Evolutionary conservation across 495 filamentous ascomycete species (phyloP).

Genomic region (Xylaria nigripes): DNA sequence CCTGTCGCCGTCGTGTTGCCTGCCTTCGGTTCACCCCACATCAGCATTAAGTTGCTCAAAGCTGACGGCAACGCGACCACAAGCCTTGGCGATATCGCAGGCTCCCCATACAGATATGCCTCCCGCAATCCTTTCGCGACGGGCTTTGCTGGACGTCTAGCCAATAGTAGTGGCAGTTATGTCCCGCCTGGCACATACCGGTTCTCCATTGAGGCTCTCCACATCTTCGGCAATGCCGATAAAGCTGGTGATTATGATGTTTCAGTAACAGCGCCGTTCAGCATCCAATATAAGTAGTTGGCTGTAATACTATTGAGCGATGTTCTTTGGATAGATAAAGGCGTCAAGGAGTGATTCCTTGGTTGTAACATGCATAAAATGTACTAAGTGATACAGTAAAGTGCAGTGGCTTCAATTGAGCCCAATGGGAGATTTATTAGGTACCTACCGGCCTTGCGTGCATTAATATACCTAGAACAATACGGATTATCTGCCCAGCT

Average conservation of each 20-base stretch:
- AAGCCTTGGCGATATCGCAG: conserved; percentile 33
- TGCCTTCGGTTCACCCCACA: conserved; percentile 36
- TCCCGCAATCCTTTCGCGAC: conserved; percentile 27
- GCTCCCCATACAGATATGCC: conserved; percentile 33
- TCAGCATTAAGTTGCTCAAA: conserved; percentile 39
- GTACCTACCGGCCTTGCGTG: no score
- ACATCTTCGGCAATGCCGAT: conserved; percentile 33
- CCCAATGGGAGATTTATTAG: no score
- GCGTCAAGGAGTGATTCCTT: not conserved
- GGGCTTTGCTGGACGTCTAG: conserved; percentile 37
- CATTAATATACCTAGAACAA: no score
- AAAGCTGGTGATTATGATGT: conserved; percentile 30
- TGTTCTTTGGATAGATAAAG: not conserved
- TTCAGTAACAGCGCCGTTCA: conserved; percentile 30
- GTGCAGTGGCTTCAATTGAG: no score
- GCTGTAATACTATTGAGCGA: not conserved
- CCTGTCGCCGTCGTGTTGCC: conserved; percentile 29
- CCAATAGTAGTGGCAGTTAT: conserved; percentile 27
- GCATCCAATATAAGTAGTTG: conserved; percentile 13
- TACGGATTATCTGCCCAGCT: no score
- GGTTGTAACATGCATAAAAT: no score
- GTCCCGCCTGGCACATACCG: conserved; percentile 40
- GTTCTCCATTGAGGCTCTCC: conserved; percentile 35
- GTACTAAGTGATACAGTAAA: no score
- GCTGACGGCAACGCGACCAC: conserved; percentile 18